Conservation (phyloP, 106 monocot genomes). For the Dendrobium officinale region DNA sequence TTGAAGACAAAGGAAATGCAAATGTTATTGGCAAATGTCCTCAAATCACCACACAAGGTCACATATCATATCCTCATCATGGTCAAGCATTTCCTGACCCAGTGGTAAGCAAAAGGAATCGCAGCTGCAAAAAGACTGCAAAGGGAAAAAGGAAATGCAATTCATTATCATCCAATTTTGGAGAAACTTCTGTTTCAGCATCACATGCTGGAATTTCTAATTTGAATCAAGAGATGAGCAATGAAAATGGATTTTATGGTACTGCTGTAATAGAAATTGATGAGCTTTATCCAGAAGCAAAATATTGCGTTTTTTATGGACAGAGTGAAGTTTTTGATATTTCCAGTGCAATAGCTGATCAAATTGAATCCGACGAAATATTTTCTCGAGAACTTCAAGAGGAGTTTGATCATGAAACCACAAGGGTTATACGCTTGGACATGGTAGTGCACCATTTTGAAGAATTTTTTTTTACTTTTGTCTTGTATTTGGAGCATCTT, state of each 20-base stretch:
- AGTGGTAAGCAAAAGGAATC: conserved; percentile 3
- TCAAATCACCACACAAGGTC: not conserved
- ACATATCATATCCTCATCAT: conserved; percentile 2
- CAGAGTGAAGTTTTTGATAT: conserved; percentile 16
- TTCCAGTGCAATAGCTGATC: conserved; percentile 22
- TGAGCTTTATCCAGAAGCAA: conserved; percentile 23
- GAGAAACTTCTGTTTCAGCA: conserved; percentile 23
- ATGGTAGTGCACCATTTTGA: conserved; percentile 27
- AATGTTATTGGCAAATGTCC: conserved; percentile 9
- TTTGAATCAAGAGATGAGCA: conserved; percentile 3
- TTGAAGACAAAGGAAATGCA: not conserved
- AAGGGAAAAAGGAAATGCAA: conserved; percentile 36
- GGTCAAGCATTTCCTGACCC: not conserved
- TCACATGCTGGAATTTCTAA: conserved; percentile 6
- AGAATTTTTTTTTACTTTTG: not conserved
- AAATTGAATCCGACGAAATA: conserved; percentile 64
- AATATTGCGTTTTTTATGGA: not conserved
- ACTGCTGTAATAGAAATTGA: conserved; percentile 26
- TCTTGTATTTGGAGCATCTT: not conserved
- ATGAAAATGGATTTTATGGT: not conserved
- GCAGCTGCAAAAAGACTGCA: conserved; percentile 8
- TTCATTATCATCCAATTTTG: conserved; percentile 7
- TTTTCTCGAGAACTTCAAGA: conserved; percentile 70
- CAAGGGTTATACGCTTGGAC: conserved; percentile 19
- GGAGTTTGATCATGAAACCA: conserved; percentile 53